phyloP scores from a whole-genome alignment of 1,284 basidiomycete species.

The Xanthoconium separans region DNA sequence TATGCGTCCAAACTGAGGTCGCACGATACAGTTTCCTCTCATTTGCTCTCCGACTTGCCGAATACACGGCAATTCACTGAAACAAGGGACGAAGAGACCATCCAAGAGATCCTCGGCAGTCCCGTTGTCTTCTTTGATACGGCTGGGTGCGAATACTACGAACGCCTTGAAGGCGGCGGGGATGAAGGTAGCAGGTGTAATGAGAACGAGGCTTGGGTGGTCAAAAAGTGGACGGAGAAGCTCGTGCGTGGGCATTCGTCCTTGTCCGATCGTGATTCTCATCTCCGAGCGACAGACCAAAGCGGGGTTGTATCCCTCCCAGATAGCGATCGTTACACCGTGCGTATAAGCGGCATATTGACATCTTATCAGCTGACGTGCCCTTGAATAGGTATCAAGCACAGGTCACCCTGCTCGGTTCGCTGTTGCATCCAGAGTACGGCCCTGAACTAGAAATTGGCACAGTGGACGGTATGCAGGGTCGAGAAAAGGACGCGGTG shows the following conservation, averaged over 20 bases:
- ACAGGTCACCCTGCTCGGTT: constrained; percentile 80
- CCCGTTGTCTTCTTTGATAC: constrained; percentile 95
- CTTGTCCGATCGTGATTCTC: background rate
- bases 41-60: constrained; percentile 73
- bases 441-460: constrained; percentile 83
- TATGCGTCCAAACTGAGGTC: constrained; percentile 78
- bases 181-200: constrained; percentile 90
- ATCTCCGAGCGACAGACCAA: constrained; percentile 48
- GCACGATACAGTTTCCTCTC: constrained; percentile 66
- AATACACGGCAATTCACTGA: constrained; percentile 41
- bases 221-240: constrained; percentile 77
- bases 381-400: constrained; percentile 71
- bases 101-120: constrained; percentile 65
- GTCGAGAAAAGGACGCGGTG: constrained; percentile 88
- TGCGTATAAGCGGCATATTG: constrained; percentile 32
- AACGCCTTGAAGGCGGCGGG: constrained; percentile 62
- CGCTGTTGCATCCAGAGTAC: constrained; percentile 65
- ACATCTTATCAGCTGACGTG: background rate
- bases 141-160: constrained; percentile 88
- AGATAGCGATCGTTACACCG: constrained; percentile 93
- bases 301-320: constrained; percentile 65
- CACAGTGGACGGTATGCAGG: constrained; percentile 92
- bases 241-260: constrained; percentile 51
- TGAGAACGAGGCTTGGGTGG: constrained; percentile 89
- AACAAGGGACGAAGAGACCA: constrained; percentile 55